Conservation (phyloP, 2,329 filamentous ascomycete species). For the Pseudogymnoascus verrucosus region DNA sequence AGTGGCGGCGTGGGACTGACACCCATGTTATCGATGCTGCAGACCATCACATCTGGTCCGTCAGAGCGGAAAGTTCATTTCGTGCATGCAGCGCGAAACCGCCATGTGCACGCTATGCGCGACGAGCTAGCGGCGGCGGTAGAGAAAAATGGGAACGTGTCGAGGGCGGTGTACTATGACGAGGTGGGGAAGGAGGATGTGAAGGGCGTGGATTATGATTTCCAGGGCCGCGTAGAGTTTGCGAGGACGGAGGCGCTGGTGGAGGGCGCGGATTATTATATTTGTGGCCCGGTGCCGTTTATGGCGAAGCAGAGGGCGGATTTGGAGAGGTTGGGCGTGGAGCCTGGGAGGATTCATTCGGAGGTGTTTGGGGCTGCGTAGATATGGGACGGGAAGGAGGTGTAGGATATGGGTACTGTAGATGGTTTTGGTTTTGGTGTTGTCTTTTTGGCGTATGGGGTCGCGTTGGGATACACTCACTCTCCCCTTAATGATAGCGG, state of each 20-base stretch:
- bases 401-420: neutral
- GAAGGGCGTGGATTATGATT: constrained; percentile 10
- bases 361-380: constrained; percentile 9
- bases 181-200: neutral
- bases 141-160: neutral
- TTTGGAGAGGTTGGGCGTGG: neutral
- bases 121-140: constrained; percentile 34
- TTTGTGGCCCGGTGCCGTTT: constrained; percentile 1
- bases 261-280: constrained; percentile 4
- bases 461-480: neutral
- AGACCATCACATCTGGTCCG: constrained; percentile 32
- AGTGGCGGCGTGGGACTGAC: constrained; percentile 62
- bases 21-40: constrained; percentile 57
- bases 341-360: constrained; percentile 2
- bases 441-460: neutral
- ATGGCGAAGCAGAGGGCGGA: neutral
- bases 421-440: neutral
- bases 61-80: constrained; percentile 46
- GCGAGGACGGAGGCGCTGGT: neutral
- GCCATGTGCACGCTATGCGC: constrained; percentile 46
- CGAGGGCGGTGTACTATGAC: constrained; percentile 7
- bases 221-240: constrained; percentile 2
- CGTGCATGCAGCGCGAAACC: constrained; percentile 51
- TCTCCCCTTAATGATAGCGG: neutral
- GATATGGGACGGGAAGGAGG: neutral